Evolutionary conservation across 805 yeast species (phyloP), one percentile per base, ranked within the genome.

Genomic region (Yamadazyma akitaensis): DNA sequence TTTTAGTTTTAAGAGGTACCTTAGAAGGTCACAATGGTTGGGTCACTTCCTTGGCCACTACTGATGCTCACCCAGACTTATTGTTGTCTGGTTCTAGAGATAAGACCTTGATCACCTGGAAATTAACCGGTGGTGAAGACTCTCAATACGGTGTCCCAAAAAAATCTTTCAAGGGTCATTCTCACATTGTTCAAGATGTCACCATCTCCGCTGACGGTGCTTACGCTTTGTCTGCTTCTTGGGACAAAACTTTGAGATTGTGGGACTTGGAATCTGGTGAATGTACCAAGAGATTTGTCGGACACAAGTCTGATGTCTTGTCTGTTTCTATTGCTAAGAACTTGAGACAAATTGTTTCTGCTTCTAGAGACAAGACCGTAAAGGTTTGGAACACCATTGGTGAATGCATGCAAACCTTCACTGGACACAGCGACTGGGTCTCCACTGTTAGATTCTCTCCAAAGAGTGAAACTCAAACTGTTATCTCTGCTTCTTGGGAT

Each of bases 361-460:
- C 96, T 76, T 91, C 98, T 63, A 91, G 99, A 79, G 99, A 94
- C 78, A 88, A 88, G 84, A 88, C 98, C 75, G 90, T 94, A 75
- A 91, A 89, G 84, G 89, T 94, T 79, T 94, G 99, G 99, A 92
- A 94, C 85, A 88, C 95, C 77, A 79, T 89, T 69, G 99, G 98
- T 81, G 87, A 87, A 73, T 90, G 96, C 82, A 83, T 87, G 82
- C 84, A 85, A 78, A 88, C 96, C 67, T 83, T 91, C 77, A 76
- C 82, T 68, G 94, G 96, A 66, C 99, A 94, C 95, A 70, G 82
- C 73, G 99, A 94, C 88, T 94, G 99, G 99, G 97, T 92, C 67
- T 88, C 97, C 57, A 81, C 95, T 64, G 98, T 91, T 67, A 88
- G 96, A 82, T 89, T 92, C 84, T 88, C 96, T 63, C 98, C 97